Percentiles rank a stretch among this genome's conserved stretches.
phyloP scores from a whole-genome alignment of 2,329 filamentous ascomycete genomes.

The Byssoonygena ceratinophila region DNA sequence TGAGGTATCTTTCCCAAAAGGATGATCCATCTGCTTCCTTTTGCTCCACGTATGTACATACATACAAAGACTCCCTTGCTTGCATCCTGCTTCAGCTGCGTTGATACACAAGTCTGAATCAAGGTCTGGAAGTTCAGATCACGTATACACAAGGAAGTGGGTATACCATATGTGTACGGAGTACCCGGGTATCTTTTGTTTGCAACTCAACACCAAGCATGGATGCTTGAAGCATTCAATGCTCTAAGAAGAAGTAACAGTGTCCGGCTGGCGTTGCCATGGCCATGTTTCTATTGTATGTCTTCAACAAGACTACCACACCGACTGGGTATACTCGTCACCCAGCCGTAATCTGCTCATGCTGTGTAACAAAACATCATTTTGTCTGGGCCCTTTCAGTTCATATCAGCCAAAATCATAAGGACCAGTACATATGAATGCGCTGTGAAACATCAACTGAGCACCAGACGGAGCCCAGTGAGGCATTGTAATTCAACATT shows the following conservation, averaged over 20 bases:
- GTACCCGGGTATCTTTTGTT: neutral
- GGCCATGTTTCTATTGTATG: neutral
- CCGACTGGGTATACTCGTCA: neutral
- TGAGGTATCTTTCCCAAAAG: too few species aligned
- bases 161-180: neutral
- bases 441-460: neutral
- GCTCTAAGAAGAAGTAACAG: too few species aligned
- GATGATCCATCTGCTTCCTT: too few species aligned
- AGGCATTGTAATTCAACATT: neutral
- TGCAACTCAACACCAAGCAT: neutral
- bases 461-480: neutral
- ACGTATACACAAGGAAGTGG: neutral
- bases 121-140: neutral
- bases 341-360: neutral
- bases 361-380: neutral
- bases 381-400: neutral
- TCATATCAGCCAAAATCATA: neutral
- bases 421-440: neutral
- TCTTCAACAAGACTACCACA: neutral
- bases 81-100: neutral
- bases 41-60: too few species aligned
- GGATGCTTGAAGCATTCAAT: too few species aligned
- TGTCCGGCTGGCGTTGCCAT: too few species aligned
- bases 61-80: neutral
- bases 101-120: slow-evolving; percentile 2